Percentiles rank a stretch among this genome's conserved stretches.
Conservation (phyloP, 2,329 filamentous ascomycete genomes). For the Fusarium tuaranense region DNA sequence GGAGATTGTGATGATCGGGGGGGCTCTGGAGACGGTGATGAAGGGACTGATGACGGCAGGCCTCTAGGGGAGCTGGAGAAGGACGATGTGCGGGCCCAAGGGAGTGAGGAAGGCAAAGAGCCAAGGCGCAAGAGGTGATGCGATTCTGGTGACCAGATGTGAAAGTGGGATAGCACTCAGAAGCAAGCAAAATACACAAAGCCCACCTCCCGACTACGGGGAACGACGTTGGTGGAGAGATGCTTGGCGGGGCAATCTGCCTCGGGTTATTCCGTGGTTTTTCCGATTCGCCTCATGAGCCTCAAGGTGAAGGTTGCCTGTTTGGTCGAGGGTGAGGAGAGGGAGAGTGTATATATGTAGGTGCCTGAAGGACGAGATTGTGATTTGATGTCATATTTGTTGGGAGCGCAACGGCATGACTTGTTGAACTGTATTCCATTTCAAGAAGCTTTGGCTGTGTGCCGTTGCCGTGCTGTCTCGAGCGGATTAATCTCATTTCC, state of each 20-base stretch:
- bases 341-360: neutral
- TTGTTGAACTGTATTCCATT: neutral
- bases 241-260: slow-evolving; percentile 49
- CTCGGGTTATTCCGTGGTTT: slow-evolving; percentile 42
- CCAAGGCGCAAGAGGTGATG: slow-evolving; percentile 20
- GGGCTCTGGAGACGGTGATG: neutral
- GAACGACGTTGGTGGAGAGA: slow-evolving; percentile 38
- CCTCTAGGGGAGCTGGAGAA: slow-evolving; percentile 16
- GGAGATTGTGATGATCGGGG: slow-evolving; percentile 15
- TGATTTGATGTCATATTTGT: neutral
- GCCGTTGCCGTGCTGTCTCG: neutral
- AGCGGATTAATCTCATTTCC: neutral
- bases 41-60: slow-evolving; percentile 17
- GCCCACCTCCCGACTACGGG: slow-evolving; percentile 36
- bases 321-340: neutral
- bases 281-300: slow-evolving; percentile 43
- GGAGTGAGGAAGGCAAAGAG: slow-evolving; percentile 19
- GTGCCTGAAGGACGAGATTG: neutral
- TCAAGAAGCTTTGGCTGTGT: neutral
- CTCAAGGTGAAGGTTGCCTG: neutral
- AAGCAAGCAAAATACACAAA: slow-evolving; percentile 43
- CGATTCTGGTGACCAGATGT: slow-evolving; percentile 31
- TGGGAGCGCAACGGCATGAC: neutral
- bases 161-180: slow-evolving; percentile 42
- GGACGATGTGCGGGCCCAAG: slow-evolving; percentile 17